Conservation (phyloP, 2,329 filamentous ascomycete genomes). For the Neoascochyta sp. region DNA sequence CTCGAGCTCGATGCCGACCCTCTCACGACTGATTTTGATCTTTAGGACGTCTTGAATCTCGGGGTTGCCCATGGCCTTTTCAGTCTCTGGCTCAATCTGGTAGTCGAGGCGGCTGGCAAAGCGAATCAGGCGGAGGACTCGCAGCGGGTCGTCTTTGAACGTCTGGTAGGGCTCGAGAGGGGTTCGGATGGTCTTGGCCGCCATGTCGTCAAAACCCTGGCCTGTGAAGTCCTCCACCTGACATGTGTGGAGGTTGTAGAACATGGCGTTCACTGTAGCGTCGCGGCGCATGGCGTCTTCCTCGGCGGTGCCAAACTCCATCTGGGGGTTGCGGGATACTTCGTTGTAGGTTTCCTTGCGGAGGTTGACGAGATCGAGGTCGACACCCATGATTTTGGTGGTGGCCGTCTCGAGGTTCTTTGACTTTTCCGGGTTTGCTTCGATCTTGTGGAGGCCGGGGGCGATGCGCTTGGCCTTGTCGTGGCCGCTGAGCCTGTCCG, state of each 20-base stretch:
- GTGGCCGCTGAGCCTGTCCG: slow-evolving; percentile 39
- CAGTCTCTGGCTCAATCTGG: slow-evolving; percentile 66
- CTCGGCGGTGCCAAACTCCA: slow-evolving; percentile 89
- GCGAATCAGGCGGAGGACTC: slow-evolving; percentile 80
- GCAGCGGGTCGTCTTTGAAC: slow-evolving; percentile 88
- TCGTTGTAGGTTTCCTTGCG: slow-evolving; percentile 86
- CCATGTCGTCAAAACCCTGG: slow-evolving; percentile 70
- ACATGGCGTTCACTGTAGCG: slow-evolving; percentile 91
- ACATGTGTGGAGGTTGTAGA: slow-evolving; percentile 84
- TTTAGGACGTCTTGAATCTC: slow-evolving; percentile 76
- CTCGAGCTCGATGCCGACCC: slow-evolving; percentile 80
- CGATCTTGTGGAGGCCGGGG: slow-evolving; percentile 75
- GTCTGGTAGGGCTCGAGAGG: slow-evolving; percentile 86
- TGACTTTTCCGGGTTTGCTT: slow-evolving; percentile 89
- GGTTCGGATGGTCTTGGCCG: slow-evolving; percentile 69
- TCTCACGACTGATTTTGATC: slow-evolving; percentile 86
- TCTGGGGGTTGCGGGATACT: slow-evolving; percentile 83
- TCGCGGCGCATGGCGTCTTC: slow-evolving; percentile 88
- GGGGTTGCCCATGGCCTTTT: slow-evolving; percentile 70
- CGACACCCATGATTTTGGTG: slow-evolving; percentile 76
- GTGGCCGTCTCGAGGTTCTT: slow-evolving; percentile 94
- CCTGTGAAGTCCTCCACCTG: slow-evolving; percentile 81
- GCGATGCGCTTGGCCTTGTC: slow-evolving; percentile 59
- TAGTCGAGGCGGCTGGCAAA: slow-evolving; percentile 86
- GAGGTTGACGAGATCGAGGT: slow-evolving; percentile 92